Percentiles rank a stretch among this genome's conserved stretches.
Conservation (phyloP, 768 basidiomycete genomes). For the Plicaturopsis crispa region DNA sequence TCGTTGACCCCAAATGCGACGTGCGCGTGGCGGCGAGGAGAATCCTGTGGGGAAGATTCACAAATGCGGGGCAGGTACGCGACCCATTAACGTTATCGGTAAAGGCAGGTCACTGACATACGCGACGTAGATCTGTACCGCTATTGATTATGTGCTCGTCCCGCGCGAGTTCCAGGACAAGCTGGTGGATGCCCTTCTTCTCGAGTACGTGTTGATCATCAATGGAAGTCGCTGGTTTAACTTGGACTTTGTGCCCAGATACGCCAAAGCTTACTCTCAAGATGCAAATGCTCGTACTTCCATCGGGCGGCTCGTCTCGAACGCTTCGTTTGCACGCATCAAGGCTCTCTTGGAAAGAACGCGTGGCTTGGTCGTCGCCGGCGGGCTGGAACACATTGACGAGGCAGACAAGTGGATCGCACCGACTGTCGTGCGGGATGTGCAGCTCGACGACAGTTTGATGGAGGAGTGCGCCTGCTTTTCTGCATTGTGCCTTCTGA, state of each 20-base stretch:
- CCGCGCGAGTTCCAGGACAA: slow-evolving; percentile 28
- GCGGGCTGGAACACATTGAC: slow-evolving; percentile 38
- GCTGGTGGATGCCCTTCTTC: slow-evolving; percentile 30
- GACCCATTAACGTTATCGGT: background rate
- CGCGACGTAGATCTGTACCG: slow-evolving; percentile 39
- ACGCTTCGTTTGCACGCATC: slow-evolving; percentile 30
- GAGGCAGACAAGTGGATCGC: slow-evolving; percentile 33
- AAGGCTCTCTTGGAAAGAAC: slow-evolving; percentile 35
- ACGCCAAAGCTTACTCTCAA: slow-evolving; percentile 24
- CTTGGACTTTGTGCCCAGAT: background rate
- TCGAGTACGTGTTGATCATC: slow-evolving; percentile 22
- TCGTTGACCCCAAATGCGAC: slow-evolving; percentile 38
- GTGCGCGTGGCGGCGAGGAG: slow-evolving; percentile 36
- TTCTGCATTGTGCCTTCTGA: background rate
- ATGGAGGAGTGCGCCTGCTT: slow-evolving; percentile 37
- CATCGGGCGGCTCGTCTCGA: slow-evolving; percentile 29
- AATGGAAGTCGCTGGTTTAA: background rate
- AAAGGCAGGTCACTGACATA: background rate
- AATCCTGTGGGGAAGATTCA: slow-evolving; percentile 47
- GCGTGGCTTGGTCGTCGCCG: slow-evolving; percentile 34
- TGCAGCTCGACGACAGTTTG: slow-evolving; percentile 36
- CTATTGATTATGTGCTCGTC: slow-evolving; percentile 39
- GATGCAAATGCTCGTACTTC: slow-evolving; percentile 28
- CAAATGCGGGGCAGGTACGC: slow-evolving; percentile 39
- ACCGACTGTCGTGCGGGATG: slow-evolving; percentile 40